Base-by-base conservation (phyloP, 495 filamentous ascomycete species). In the Aspergillus cavernicola region DNA sequence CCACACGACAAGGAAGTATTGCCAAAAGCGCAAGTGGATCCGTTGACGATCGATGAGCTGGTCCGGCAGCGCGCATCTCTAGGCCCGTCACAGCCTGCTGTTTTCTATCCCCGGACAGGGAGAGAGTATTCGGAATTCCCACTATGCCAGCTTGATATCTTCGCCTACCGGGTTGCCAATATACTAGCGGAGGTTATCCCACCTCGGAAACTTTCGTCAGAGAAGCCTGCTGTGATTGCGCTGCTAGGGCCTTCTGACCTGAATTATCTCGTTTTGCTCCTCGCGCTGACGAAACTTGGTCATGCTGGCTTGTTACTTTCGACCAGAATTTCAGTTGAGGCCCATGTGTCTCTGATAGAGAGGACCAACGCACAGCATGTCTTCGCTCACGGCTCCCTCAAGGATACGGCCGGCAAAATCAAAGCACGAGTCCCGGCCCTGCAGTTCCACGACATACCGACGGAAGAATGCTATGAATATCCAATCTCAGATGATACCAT, bases 241-340 rank as follows among this genome's bases (percentile, higher is more conserved):
- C 28, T 77, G 22, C 64, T 77, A 24, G 72, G 65, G 0, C 59
- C 64, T 0, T 74, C 73, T 1, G 64, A 71, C 46, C 60, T 76
- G 24, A 66, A 73, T 32, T 70, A 72, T 29, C 61, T 76, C 12
- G 51, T 75, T n/a, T 68, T 70, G 3, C 61, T 73, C 20, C 64
- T 76, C 16, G 72, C 70, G 18, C 31, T 76, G 22, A 62, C 66
- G 8, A 64, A 69, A 32, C 55, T 78, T 7, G 75, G 73, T 0
- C 72, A 74, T 57, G 61, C 70, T 4, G 63, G 73, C 10, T 59
- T 78, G 1, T 66, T 78, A 23, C 62, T 78, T 11, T 75, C 71
- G 4, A 75, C 73, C 1, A 57, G 74, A 6, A 63, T 77, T 3
- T 69, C 72, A 0, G 44, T 64, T 22, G 67, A 71, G 26, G 75